Evolutionary conservation across 225 moss, liverwort and hornwort genomes (phyloP).

Genomic region (Pleurozium schreberi): DNA sequence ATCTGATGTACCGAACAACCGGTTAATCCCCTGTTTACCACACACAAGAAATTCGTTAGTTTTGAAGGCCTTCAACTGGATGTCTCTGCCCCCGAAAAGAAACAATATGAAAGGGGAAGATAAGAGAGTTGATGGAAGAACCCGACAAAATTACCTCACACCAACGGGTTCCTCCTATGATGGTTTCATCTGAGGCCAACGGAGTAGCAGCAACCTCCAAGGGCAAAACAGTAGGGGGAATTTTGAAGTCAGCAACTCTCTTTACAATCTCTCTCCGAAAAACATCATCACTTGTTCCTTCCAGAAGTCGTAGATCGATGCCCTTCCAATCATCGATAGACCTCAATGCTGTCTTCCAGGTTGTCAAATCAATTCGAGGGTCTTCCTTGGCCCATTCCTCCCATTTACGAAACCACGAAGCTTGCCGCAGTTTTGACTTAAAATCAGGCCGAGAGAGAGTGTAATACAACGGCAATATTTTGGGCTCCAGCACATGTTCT

Average conservation of each 20-base stretch:
- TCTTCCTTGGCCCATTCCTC: not conserved
- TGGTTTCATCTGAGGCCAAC: not conserved
- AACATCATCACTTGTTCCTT: not conserved
- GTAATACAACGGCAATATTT: not conserved
- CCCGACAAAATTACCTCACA: not conserved
- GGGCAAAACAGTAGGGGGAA: not conserved
- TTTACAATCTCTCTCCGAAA: not conserved
- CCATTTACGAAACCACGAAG: not conserved
- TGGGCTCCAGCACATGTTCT: not conserved
- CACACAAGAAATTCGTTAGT: not conserved
- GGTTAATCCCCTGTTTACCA: not conserved
- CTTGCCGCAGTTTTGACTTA: not conserved
- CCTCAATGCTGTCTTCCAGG: not conserved
- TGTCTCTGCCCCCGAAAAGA: not conserved
- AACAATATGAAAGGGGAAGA: not conserved
- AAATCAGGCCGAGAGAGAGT: not conserved
- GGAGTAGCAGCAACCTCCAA: not conserved
- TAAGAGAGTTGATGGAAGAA: not conserved
- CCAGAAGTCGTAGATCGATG: not conserved
- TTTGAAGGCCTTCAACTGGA: not conserved
- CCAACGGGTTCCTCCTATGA: not conserved
- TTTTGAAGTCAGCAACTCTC: not conserved
- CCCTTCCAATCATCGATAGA: not conserved
- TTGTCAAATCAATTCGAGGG: not conserved
- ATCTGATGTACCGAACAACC: not conserved